Evolutionary conservation across 2,329 filamentous ascomycete genomes (phyloP).

Genomic region (Verticillium zaregamsianum): DNA sequence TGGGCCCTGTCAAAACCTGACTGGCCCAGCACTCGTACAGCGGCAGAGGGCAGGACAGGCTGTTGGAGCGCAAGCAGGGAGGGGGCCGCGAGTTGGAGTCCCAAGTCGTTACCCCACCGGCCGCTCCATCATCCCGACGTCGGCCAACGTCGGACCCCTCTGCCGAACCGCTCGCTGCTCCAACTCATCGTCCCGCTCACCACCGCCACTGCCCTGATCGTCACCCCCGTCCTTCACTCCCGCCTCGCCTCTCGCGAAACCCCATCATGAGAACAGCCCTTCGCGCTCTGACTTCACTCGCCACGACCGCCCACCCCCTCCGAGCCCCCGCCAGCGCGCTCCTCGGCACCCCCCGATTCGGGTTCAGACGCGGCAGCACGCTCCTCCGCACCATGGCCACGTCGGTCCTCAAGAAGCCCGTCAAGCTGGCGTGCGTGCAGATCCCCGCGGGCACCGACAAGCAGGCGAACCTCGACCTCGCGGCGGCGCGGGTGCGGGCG

Average conservation of each 20-base stretch:
- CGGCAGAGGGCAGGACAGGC: too few relatives aligned
- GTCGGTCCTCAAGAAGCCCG: constrained; percentile 63
- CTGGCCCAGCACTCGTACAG: too few relatives aligned
- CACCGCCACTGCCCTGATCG: not conserved
- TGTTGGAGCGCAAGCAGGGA: too few relatives aligned
- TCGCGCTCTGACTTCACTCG: not conserved
- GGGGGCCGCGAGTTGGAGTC: not conserved
- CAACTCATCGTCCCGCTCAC: not conserved
- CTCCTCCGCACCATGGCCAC: constrained; percentile 15
- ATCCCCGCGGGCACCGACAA: constrained; percentile 81
- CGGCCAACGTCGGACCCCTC: not conserved
- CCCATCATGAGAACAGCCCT: not conserved
- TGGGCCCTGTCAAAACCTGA: too few relatives aligned
- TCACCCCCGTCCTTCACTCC: not conserved
- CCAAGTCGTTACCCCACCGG: not conserved
- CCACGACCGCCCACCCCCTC: not conserved
- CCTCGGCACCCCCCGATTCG: not conserved
- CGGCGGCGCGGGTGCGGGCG: constrained; percentile 76
- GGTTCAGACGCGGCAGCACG: not conserved
- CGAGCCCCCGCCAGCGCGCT: not conserved
- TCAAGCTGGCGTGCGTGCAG: constrained; percentile 80
- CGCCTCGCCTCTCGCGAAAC: not conserved
- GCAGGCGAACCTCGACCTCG: constrained; percentile 73
- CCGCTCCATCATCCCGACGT: not conserved
- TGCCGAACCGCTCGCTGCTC: not conserved